phyloP scores from a whole-genome alignment of 2,329 filamentous ascomycete species.

The Purpureocillium lavendulum region DNA sequence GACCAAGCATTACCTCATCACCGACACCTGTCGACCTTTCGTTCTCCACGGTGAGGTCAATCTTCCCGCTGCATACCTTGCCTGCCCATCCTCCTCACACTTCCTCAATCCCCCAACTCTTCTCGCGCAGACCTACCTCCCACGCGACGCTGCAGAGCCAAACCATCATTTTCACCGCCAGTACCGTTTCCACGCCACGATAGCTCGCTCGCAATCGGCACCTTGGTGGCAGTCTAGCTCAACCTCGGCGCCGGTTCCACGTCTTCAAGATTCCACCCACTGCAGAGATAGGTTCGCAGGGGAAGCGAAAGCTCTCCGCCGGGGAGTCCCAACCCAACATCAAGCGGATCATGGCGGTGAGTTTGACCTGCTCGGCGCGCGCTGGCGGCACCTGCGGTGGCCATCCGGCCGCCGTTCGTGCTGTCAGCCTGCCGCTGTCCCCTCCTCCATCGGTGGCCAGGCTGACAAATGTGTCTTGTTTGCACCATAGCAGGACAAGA shows the following conservation, averaged over 20 bases:
- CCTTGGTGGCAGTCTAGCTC: slow-evolving; percentile 20
- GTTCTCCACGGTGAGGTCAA: too few species aligned
- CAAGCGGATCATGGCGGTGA: slow-evolving; percentile 55
- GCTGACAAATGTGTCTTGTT: slow-evolving; percentile 8
- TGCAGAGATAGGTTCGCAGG: slow-evolving; percentile 41
- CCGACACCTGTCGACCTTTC: too few species aligned
- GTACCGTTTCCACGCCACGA: neutral
- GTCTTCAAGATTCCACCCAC: slow-evolving; percentile 25
- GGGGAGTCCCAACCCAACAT: slow-evolving; percentile 47
- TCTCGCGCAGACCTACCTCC: too few species aligned
- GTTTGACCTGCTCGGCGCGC: slow-evolving; percentile 17
- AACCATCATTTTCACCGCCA: too few species aligned
- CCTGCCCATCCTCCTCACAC: too few species aligned
- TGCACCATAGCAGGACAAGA: slow-evolving; percentile 32
- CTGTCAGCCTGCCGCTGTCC: neutral
- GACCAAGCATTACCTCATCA: too few species aligned
- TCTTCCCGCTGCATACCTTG: too few species aligned
- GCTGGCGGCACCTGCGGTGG: neutral
- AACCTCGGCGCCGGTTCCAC: slow-evolving; percentile 24
- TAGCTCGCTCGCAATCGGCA: neutral
- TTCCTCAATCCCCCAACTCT: too few species aligned
- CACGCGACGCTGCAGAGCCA: too few species aligned
- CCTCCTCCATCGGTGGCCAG: neutral
- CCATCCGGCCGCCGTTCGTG: neutral
- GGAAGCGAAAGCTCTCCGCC: slow-evolving; percentile 60